These are phyloP conservation scores for Halenospora varia DNA, from an alignment of 495 filamentous ascomycete genomes.

Conservation along the genomic window DNA sequence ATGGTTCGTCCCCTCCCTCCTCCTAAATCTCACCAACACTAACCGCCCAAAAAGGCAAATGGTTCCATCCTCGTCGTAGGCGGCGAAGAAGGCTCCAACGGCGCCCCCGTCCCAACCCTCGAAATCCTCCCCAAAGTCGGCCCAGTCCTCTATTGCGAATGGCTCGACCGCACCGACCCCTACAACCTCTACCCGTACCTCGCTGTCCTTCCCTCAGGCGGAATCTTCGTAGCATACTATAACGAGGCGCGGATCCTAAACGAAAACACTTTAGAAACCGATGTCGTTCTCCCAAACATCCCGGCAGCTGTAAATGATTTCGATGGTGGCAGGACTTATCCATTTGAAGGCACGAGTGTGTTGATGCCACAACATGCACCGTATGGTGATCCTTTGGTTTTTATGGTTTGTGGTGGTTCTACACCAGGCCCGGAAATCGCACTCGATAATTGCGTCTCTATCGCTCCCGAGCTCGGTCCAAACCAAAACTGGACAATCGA, in stretches of 20 bases:
- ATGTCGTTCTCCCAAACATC: slow-evolving; percentile 51
- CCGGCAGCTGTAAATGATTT: slow-evolving; percentile 57
- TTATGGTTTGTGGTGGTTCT: slow-evolving; percentile 61
- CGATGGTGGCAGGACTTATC: slow-evolving; percentile 55
- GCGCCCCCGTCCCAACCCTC: slow-evolving; percentile 50
- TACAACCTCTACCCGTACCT: slow-evolving; percentile 63
- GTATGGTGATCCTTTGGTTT: slow-evolving; percentile 47
- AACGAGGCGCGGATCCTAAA: slow-evolving; percentile 62
- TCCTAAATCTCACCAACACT: too few relatives aligned
- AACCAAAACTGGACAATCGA: slow-evolving; percentile 55
- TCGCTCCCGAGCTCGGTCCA: slow-evolving; percentile 50
- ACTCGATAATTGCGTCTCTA: slow-evolving; percentile 63
- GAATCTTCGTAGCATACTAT: slow-evolving; percentile 63
- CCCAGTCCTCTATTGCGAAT: slow-evolving; percentile 47
- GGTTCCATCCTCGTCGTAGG: slow-evolving; percentile 63
- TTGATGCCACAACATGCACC: slow-evolving; percentile 55
- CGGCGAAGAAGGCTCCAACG: slow-evolving; percentile 58
- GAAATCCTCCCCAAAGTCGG: slow-evolving; percentile 55
- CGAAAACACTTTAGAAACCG: slow-evolving; percentile 49
- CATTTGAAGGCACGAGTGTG: slow-evolving; percentile 54
- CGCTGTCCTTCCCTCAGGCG: slow-evolving; percentile 50
- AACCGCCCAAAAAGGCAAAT: too few relatives aligned
- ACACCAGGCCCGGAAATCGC: slow-evolving; percentile 42
- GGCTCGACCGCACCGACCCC: slow-evolving; percentile 58
- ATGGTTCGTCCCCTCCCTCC: too few relatives aligned